These are phyloP conservation scores for Posidonia australis DNA, from an alignment of 106 monocot species.

Conservation along the genomic window DNA sequence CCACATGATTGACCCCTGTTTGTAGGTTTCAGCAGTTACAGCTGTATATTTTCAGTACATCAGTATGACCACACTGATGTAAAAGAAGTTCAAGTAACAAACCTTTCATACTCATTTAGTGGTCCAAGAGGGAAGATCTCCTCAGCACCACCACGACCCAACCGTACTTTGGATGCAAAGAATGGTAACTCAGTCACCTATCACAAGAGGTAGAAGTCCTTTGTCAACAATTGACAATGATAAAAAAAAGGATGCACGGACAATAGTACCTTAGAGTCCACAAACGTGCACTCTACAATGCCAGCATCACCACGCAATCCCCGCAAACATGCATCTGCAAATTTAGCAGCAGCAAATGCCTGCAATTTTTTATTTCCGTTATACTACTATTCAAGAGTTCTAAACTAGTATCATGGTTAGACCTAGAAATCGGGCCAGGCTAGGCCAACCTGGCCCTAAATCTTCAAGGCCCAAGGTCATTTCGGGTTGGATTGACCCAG, in stretches of 20 bases:
- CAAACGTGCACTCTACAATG: constrained; percentile 81
- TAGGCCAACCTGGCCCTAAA: no score
- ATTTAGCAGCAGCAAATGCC: constrained; percentile 87
- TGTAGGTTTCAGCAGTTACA: no score
- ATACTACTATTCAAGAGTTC: no score
- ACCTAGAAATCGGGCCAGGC: no score
- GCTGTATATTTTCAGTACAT: no score
- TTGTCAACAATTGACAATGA: not conserved
- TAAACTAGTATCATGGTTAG: no score
- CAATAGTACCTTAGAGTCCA: constrained; percentile 49
- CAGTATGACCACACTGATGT: not conserved
- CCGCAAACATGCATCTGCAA: constrained; percentile 80
- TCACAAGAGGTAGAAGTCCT: not conserved
- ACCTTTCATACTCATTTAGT: constrained; percentile 80
- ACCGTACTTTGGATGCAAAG: constrained; percentile 72
- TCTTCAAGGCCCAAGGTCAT: no score
- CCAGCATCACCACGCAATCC: constrained; percentile 71
- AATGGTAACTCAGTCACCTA: constrained; percentile 87
- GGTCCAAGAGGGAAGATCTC: constrained; percentile 80
- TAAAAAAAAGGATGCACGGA: not conserved
- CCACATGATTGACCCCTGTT: no score
- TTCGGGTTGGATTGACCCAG: no score
- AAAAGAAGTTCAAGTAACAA: not conserved
- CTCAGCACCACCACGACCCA: constrained; percentile 63
- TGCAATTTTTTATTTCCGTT: constrained; percentile 7